Evolutionary conservation across 2,329 filamentous ascomycete species (phyloP).

Genomic region (Corniculantispora saksenae): DNA sequence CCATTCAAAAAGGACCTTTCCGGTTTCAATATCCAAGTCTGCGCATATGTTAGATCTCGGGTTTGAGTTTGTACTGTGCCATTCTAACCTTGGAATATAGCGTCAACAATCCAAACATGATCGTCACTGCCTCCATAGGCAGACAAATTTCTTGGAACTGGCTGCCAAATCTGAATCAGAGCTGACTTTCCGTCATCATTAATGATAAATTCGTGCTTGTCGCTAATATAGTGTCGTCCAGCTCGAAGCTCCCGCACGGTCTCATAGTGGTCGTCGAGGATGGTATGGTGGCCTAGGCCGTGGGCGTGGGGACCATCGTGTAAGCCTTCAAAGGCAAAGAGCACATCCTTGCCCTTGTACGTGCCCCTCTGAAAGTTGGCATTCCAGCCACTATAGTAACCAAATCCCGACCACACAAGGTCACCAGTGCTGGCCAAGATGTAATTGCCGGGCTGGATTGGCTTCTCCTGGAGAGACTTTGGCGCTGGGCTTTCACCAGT

Average conservation of each 20-base stretch:
- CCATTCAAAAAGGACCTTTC: constrained; percentile 53
- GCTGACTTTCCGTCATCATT: constrained; percentile 53
- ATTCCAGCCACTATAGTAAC: constrained; percentile 52
- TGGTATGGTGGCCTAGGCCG: constrained; percentile 54
- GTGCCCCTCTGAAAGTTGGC: constrained; percentile 54
- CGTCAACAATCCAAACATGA: constrained; percentile 58
- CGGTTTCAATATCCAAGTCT: constrained; percentile 53
- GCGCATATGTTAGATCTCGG: constrained; percentile 13
- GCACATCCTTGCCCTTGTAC: constrained; percentile 53
- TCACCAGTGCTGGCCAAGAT: constrained; percentile 55
- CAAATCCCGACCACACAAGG: constrained; percentile 58
- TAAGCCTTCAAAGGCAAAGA: constrained; percentile 56
- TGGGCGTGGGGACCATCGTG: constrained; percentile 54
- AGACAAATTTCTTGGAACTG: constrained; percentile 46
- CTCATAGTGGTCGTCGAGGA: constrained; percentile 56
- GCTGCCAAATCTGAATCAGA: constrained; percentile 55
- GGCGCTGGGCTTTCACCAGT: background rate
- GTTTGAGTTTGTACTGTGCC: background rate
- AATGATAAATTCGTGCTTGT: constrained; percentile 58
- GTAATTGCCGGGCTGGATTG: constrained; percentile 49
- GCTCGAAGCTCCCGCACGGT: constrained; percentile 54
- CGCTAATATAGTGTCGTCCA: constrained; percentile 50
- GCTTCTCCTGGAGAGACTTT: background rate
- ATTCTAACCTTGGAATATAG: constrained; percentile 51
- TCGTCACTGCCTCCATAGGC: constrained; percentile 46